Evolutionary conservation across 2,329 filamentous ascomycete species (phyloP), one percentile per base, ranked within the genome.

Genomic region (Blumeria graminis): DNA sequence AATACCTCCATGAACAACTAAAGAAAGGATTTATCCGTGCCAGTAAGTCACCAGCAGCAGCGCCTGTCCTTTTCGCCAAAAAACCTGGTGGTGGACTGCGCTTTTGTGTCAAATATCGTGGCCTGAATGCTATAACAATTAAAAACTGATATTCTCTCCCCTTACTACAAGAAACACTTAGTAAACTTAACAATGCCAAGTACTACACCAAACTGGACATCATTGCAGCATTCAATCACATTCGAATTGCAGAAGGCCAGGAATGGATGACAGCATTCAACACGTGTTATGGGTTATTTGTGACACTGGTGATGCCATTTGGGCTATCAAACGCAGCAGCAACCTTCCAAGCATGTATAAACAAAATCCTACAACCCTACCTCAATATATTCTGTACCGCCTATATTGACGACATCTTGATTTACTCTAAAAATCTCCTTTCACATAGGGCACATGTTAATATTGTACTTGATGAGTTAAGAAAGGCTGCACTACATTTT

Each of bases 251-350:
- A 11, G 11, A n/a, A 22, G 45, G 6, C 11, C 22, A n/a, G 11
- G 45, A 50, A 50, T n/a, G 28, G 3, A n/a, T 14, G 5, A 50
- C 45, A n/a, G 14, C 6, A 11, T 50, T 50, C 22, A 50, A 28
- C n/a, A 14, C 11, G 11, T 3, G 18, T 16, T 50, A 14, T 22
- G 5, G 45, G 11, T 22, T 28, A 11, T 50, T n/a, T 50, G 22
- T 3, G 22, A 50, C 16, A n/a, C 35, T 32, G n/a, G 53, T 57
- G 8, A 6, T 57, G 32, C 52, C 41, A 9, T 56, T 57, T 34
- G 45, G 53, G 6, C n/a, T 57, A 14, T 33, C 34, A 6, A 57
- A 51, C 22, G 38, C 16, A 7, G 41, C 53, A 3, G 35, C 39
- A 6, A 56, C 52, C 6, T 57, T 36, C 22, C 52, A 57, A 46